Base-by-base conservation (phyloP, 805 yeast species). In the Priceomyces castillae region DNA sequence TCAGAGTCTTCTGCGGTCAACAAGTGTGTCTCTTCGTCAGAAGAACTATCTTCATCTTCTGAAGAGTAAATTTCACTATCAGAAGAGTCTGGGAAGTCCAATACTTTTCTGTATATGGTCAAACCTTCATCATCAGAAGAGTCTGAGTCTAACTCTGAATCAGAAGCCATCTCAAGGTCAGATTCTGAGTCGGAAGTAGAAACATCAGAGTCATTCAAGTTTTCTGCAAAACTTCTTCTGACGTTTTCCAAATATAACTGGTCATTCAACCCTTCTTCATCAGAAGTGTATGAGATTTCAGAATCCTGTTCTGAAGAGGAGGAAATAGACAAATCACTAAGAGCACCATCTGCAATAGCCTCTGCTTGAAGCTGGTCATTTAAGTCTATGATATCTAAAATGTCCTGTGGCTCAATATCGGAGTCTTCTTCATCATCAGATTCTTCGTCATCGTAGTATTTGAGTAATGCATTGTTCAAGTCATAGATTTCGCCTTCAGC, bases 71-170 rank as follows among this genome's bases (percentile, higher is more conserved):
- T 56, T 50, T 67, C 73, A 25, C 65, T 71, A 45, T 68, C 73
- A 16, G 68, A 63, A 15, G 69, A 57, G 28, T 64, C 68, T 31
- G 73, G 71, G 46, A 67, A 56, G 48, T 65, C 73, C 40, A 66
- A 67, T 44, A 62, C 61, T 51, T 68, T 71, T 48, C 60, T 64
- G 61, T 70, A 70, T 42, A 70, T 70, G 25, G 74, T 70, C 46
- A 67, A 46, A 22, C 74, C 76, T 53, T 69, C 74, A 41, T 62
- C 71, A 34, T 60, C 70, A 51, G 30, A 30, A 17, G 34, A 34
- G 10, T 37, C 41, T 14, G 41, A 23, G 30, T 34, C 41, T 31
- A 26, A 30, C 12, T 42, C 46, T 14, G 40, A 34, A 4, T 18
- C 37, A 20, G 34, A 22, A 10, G 17, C 31, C 4, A 20, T 19